Conservation (phyloP, 371 early-diverging fungal species). For the Parasitella parasitica region DNA sequence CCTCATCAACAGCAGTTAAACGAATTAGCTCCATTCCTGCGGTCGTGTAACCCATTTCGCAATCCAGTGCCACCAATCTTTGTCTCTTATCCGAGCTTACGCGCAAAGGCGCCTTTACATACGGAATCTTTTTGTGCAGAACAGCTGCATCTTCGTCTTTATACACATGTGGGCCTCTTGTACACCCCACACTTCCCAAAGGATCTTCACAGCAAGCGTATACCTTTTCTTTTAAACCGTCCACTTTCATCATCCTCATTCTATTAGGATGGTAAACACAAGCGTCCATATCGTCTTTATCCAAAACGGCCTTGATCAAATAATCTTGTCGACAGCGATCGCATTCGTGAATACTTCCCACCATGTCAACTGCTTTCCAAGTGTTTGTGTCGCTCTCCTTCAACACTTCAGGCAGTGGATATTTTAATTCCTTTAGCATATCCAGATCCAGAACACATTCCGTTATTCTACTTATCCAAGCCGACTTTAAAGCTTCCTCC, state of each 20-base stretch:
- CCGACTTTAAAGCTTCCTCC: neutral
- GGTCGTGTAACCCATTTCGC: constrained; percentile 56
- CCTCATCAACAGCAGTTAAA: constrained; percentile 51
- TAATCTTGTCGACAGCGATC: constrained; percentile 53
- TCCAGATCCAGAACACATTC: constrained; percentile 29
- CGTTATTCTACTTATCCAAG: constrained; percentile 5
- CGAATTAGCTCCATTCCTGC: constrained; percentile 60
- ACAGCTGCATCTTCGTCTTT: constrained; percentile 30
- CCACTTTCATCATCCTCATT: constrained; percentile 24
- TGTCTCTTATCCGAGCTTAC: neutral
- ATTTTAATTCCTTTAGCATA: constrained; percentile 25
- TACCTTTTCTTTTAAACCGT: constrained; percentile 44
- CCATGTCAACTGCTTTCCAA: neutral
- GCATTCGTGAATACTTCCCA: constrained; percentile 32
- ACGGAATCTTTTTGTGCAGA: constrained; percentile 49
- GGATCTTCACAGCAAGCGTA: constrained; percentile 52
- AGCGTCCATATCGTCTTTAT: constrained; percentile 25
- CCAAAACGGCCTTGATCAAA: constrained; percentile 37
- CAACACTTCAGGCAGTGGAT: constrained; percentile 36
- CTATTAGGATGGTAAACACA: constrained; percentile 48
- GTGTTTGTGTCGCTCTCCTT: constrained; percentile 4
- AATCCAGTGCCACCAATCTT: constrained; percentile 43
- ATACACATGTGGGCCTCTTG: constrained; percentile 53
- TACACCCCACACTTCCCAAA: constrained; percentile 47
- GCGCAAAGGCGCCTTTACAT: constrained; percentile 27